These are phyloP conservation scores for Macrophomina phaseolina DNA, from an alignment of 2,329 filamentous ascomycete genomes.

Conservation along the genomic window DNA sequence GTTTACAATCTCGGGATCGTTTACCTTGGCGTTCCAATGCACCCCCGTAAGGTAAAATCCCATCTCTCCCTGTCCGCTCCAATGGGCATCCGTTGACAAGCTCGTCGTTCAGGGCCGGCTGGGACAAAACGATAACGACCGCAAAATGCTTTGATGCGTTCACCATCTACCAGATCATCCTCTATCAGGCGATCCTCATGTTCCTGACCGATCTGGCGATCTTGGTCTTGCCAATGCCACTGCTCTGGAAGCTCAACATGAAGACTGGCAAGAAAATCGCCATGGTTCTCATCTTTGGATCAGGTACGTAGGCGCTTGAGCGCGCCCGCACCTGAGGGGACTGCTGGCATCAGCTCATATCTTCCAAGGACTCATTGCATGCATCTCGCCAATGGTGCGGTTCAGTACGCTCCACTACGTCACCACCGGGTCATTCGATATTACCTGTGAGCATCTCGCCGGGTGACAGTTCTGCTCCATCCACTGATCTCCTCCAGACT, in stretches of 20 bases:
- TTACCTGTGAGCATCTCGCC: background rate
- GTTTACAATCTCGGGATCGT: background rate
- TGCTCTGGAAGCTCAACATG: background rate
- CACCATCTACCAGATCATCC: background rate
- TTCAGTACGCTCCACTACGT: background rate
- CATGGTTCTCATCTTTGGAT: background rate
- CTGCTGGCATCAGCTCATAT: background rate
- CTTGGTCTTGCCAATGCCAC: background rate
- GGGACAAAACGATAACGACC: background rate
- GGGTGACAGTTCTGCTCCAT: no score
- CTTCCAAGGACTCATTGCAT: background rate
- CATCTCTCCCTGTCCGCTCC: background rate
- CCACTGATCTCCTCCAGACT: no score
- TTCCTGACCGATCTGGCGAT: background rate
- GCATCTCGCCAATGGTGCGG: background rate
- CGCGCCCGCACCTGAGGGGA: no score
- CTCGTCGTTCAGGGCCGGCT: background rate
- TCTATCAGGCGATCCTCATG: background rate
- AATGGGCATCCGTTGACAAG: background rate
- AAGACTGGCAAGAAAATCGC: background rate
- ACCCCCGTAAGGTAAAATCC: background rate
- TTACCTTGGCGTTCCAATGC: background rate
- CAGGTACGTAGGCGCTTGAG: background rate
- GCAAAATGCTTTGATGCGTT: background rate
- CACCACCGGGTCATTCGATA: background rate